Conservation (phyloP, 192 early-diverging fungal species). For the Umbelopsis sp. region DNA sequence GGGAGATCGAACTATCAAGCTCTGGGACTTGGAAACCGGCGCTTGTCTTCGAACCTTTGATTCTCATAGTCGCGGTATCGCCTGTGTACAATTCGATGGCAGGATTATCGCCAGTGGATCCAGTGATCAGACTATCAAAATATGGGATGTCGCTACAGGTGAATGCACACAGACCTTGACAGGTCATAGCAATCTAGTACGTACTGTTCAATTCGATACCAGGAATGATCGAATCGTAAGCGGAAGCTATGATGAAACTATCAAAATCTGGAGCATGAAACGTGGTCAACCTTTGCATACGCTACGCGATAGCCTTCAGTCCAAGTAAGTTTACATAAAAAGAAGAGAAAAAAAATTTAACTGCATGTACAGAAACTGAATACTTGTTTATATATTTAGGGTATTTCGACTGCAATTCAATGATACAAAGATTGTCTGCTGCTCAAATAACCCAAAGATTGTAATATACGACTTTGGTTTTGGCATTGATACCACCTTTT, state of each 20-base stretch:
- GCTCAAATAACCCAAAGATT: conserved; percentile 74
- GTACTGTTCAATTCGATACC: conserved; percentile 70
- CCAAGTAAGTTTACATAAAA: conserved; percentile 37
- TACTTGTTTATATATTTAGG: conserved; percentile 28
- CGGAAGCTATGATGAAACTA: conserved; percentile 85
- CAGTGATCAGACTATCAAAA: conserved; percentile 78
- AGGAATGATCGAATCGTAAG: conserved; percentile 66
- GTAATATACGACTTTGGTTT: conserved; percentile 72
- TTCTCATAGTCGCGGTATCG: conserved; percentile 79
- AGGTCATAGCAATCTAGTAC: conserved; percentile 70
- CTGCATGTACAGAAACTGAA: background rate
- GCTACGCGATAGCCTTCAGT: conserved; percentile 60
- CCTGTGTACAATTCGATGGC: conserved; percentile 86
- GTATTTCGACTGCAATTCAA: conserved; percentile 87
- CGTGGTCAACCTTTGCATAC: conserved; percentile 62
- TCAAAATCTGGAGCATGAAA: conserved; percentile 86
- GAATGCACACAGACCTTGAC: conserved; percentile 46
- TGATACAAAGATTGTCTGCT: conserved; percentile 80
- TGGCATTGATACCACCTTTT: conserved; percentile 54
- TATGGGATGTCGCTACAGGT: conserved; percentile 54
- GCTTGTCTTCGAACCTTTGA: conserved; percentile 72
- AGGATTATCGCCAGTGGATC: conserved; percentile 77
- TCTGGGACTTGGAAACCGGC: conserved; percentile 76
- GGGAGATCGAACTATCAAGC: conserved; percentile 81
- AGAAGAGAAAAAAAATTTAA: background rate